These are phyloP conservation scores for Ramalina intermedia DNA, from an alignment of 495 filamentous ascomycete genomes.

Conservation along the genomic window DNA sequence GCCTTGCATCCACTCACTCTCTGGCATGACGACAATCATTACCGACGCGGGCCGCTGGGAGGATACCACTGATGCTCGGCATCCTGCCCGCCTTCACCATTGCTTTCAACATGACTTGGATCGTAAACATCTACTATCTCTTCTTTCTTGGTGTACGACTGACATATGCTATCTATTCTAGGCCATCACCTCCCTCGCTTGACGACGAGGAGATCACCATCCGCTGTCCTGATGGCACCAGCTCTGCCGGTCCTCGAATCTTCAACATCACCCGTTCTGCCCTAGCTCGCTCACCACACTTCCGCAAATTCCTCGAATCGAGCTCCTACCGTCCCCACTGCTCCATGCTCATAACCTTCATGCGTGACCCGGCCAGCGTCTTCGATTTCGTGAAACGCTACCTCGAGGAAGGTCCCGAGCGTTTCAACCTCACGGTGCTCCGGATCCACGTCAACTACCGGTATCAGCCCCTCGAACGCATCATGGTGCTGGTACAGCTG, in stretches of 20 bases:
- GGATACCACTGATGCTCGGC: no score
- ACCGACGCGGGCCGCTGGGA: not conserved
- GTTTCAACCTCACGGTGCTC: not conserved
- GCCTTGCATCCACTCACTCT: not conserved
- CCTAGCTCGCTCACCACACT: constrained; percentile 9
- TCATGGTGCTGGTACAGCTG: constrained; percentile 7
- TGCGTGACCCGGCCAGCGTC: constrained; percentile 4
- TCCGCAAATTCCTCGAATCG: constrained; percentile 13
- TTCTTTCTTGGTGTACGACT: not conserved
- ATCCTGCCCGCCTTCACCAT: no score
- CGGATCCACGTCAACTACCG: constrained; percentile 1
- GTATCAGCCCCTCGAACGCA: constrained; percentile 1
- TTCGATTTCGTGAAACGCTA: constrained; percentile 9
- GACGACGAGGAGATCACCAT: constrained; percentile 11
- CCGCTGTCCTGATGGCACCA: constrained; percentile 3
- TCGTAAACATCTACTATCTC: not conserved
- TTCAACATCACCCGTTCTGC: constrained; percentile 8
- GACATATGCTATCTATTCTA: not conserved
- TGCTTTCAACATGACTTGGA: not conserved
- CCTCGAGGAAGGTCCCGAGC: constrained; percentile 11
- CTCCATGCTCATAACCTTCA: constrained; percentile 10
- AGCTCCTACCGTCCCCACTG: constrained; percentile 8
- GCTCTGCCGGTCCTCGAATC: not conserved
- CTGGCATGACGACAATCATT: not conserved
- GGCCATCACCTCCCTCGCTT: no score